Conservation (phyloP, 2,329 filamentous ascomycete genomes). For the Xylariaceae sp. region DNA sequence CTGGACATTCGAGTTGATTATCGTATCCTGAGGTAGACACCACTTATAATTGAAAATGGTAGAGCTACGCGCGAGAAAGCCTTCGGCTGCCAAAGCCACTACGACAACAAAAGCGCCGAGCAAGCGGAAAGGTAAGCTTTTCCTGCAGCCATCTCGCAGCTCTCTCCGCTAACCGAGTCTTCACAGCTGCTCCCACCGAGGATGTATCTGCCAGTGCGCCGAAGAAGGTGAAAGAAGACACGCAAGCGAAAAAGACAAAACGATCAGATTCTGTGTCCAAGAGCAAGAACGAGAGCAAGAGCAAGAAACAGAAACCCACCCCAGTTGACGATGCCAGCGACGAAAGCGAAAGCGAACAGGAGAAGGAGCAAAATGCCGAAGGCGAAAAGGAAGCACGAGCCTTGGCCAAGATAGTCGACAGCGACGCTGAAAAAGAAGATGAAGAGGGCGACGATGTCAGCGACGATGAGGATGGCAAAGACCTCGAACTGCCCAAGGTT, state of each 20-base stretch:
- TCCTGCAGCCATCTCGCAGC: not conserved
- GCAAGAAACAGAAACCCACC: constrained; percentile 26
- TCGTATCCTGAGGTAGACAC: not conserved
- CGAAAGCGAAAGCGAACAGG: constrained; percentile 4
- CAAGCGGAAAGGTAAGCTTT: constrained; percentile 35
- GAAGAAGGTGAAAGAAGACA: constrained; percentile 34
- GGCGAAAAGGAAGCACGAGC: constrained; percentile 34
- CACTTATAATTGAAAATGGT: constrained; percentile 35
- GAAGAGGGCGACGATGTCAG: constrained; percentile 35
- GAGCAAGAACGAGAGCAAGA: constrained; percentile 23
- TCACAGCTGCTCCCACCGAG: constrained; percentile 34
- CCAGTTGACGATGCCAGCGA: constrained; percentile 29
- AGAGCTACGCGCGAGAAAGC: constrained; percentile 37
- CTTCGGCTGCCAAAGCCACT: constrained; percentile 31
- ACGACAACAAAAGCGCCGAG: constrained; percentile 31
- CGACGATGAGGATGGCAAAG: constrained; percentile 45
- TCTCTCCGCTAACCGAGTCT: constrained; percentile 5
- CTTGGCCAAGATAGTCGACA: constrained; percentile 43
- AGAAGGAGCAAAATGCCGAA: constrained; percentile 18
- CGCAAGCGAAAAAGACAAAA: constrained; percentile 21
- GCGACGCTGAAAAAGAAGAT: constrained; percentile 36
- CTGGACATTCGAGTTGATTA: constrained; percentile 1
- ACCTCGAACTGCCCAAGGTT: constrained; percentile 45
- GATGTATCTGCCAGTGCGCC: constrained; percentile 39
- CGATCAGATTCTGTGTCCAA: constrained; percentile 17